These are phyloP conservation scores for Citrus reticulata DNA, from an alignment of 345 rosid genomes.

Conservation along the genomic window DNA sequence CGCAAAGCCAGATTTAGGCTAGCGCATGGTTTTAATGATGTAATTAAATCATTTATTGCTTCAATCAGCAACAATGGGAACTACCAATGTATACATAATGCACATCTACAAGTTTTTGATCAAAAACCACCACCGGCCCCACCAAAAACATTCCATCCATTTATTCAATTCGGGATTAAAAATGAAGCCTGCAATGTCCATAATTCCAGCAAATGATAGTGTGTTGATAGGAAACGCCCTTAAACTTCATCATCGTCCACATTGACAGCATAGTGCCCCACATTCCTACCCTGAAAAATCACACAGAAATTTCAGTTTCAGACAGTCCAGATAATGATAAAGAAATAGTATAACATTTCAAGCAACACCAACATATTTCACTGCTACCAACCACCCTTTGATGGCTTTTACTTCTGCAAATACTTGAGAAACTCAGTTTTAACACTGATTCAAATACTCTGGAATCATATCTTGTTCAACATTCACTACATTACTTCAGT, in stretches of 20 bases:
- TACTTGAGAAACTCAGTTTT: not conserved
- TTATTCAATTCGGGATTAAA: not conserved
- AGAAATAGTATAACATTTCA: not conserved
- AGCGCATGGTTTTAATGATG: not conserved
- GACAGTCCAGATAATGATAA: not conserved
- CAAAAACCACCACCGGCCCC: not conserved
- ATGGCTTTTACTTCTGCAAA: not conserved
- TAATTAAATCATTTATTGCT: not conserved
- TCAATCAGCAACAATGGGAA: not conserved
- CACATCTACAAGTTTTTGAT: not conserved
- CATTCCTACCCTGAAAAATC: conserved; percentile 44
- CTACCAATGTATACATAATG: not conserved
- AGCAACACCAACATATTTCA: too few species aligned
- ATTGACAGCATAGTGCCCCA: conserved; percentile 45
- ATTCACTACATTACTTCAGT: too few species aligned
- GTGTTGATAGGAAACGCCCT: not conserved
- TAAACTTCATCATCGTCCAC: conserved; percentile 28
- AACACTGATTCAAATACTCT: too few species aligned
- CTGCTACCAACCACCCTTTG: not conserved
- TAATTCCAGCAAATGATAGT: conserved; percentile 1
- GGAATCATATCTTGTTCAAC: too few species aligned
- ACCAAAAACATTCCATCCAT: not conserved
- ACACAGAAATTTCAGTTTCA: not conserved
- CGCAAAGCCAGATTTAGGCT: too few species aligned
- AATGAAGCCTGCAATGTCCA: not conserved